Evolutionary conservation across 108 stramenopile species (phyloP).

Genomic region (Conticribra weissflogii): DNA sequence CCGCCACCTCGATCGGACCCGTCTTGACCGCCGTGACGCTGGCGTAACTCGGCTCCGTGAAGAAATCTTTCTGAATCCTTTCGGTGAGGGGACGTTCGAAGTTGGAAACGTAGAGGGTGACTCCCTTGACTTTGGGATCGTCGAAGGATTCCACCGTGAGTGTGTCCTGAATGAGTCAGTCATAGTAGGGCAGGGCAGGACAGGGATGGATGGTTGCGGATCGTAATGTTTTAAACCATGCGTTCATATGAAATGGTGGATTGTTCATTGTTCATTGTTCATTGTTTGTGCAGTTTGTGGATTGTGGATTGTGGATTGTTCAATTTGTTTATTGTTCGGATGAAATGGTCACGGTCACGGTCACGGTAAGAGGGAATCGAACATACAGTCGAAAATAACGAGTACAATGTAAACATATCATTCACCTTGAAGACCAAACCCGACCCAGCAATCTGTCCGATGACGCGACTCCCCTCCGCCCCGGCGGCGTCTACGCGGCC

Average conservation of each 20-base stretch:
- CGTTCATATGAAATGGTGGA: no score
- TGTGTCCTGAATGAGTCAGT: no score
- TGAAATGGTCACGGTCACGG: neutral
- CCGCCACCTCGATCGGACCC: slow-evolving; percentile 65
- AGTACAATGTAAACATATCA: slow-evolving; percentile 16
- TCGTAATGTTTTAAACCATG: neutral
- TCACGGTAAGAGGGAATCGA: neutral
- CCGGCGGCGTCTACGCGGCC: no score
- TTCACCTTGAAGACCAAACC: slow-evolving; percentile 91
- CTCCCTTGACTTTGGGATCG: slow-evolving; percentile 82
- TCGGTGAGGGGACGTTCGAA: slow-evolving; percentile 92
- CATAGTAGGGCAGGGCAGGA: no score
- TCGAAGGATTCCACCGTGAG: slow-evolving; percentile 79
- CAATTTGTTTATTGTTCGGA: no score
- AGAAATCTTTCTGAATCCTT: slow-evolving; percentile 76
- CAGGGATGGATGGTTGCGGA: no score
- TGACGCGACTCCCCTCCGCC: slow-evolving; percentile 46
- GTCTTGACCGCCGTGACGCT: slow-evolving; percentile 84
- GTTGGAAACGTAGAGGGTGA: slow-evolving; percentile 88
- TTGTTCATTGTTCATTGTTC: no score
- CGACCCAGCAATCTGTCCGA: slow-evolving; percentile 77
- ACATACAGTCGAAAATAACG: neutral
- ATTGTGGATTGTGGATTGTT: no score
- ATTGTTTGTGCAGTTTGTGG: no score
- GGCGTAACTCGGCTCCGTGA: slow-evolving; percentile 85